A percentile compares a stretch with the other conserved stretches of the same genome.
Conservation (phyloP, 768 basidiomycete genomes). For the Pilatotrama ljubarskyi region DNA sequence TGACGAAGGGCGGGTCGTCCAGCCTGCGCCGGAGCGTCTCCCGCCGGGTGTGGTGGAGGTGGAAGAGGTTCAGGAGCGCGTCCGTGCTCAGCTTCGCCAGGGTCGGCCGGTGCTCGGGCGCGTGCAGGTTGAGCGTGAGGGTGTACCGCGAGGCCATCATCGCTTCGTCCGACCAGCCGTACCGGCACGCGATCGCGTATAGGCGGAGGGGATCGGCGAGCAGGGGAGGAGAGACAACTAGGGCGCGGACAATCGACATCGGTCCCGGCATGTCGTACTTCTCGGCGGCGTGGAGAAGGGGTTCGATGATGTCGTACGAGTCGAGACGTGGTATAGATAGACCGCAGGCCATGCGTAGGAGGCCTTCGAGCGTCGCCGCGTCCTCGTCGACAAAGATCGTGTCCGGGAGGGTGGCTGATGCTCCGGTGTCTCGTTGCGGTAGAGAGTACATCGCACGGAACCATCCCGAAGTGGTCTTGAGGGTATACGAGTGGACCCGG, state of each 20-base stretch:
- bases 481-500: conserved; percentile 56
- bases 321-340: conserved; percentile 49
- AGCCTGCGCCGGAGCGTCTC: conserved; percentile 51
- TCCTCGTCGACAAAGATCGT: conserved; percentile 60
- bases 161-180: conserved; percentile 59
- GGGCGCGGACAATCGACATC: conserved; percentile 56
- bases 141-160: conserved; percentile 55
- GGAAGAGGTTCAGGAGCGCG: conserved; percentile 55
- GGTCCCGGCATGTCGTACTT: conserved; percentile 74
- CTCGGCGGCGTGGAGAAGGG: conserved; percentile 61
- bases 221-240: conserved; percentile 53
- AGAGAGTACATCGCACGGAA: conserved; percentile 62
- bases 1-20: conserved; percentile 60
- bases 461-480: conserved; percentile 67
- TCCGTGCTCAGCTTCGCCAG: conserved; percentile 49
- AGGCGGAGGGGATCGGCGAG: conserved; percentile 33
- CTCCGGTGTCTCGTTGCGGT: conserved; percentile 39
- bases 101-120: conserved; percentile 43
- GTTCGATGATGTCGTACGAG: conserved; percentile 55
- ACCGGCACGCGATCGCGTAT: conserved; percentile 42
- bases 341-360: conserved; percentile 64
- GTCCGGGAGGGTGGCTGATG: conserved; percentile 27
- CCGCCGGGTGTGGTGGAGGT: conserved; percentile 53
- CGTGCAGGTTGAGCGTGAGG: conserved; percentile 53
- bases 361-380: conserved; percentile 49